Evolutionary conservation across 1,284 basidiomycete species (phyloP), one percentile per base, ranked within the genome.

Genomic region (Ustilago tritici): DNA sequence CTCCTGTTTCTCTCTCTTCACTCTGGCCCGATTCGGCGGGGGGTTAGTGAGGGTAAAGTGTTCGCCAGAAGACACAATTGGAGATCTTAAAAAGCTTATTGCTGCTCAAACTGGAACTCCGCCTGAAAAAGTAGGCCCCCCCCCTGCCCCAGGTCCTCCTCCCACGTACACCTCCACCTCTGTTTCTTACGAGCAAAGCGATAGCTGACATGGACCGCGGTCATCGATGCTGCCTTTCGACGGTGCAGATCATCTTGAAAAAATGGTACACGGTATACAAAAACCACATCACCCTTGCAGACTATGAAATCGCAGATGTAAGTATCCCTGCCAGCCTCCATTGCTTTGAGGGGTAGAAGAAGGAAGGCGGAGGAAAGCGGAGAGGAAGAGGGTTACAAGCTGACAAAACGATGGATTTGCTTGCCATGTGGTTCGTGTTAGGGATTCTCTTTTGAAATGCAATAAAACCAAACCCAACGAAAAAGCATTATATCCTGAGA

Each of bases 31-130:
- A 2, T 55, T 55, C 10, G 9, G 17, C 14, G 38, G 43, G 17
- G 1, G 23, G 23, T 23, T 40, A 85, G 84, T 85, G 10, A 69
- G 83, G 12, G 84, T 85, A 52, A 85, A 85, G 61, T 84, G 82
- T 66, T 78, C 65, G 82, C 91, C 94, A 5, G 92, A 98, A 15
- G 96, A 99, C 86, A 99, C 96, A 0, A 93, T 99, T 32, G 95
- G 95, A 36, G 95, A 98, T 86, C 89, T 98, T 70, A 99, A 99
- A 89, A 93, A 93, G 87, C 91, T 98, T 67, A 98, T 99, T 78
- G 95, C 93, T 2, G 95, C 95, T 3, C 96, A 99, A 87, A 98
- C 92, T 0, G 97, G 96, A 55, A 98, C 95, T 3, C 91, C 93
- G 17, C 83, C 87, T 2, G 79, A 86, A 55, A 87, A 87, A 73